Conservation (phyloP, 2,329 filamentous ascomycete genomes). For the Cercospora zeina region DNA sequence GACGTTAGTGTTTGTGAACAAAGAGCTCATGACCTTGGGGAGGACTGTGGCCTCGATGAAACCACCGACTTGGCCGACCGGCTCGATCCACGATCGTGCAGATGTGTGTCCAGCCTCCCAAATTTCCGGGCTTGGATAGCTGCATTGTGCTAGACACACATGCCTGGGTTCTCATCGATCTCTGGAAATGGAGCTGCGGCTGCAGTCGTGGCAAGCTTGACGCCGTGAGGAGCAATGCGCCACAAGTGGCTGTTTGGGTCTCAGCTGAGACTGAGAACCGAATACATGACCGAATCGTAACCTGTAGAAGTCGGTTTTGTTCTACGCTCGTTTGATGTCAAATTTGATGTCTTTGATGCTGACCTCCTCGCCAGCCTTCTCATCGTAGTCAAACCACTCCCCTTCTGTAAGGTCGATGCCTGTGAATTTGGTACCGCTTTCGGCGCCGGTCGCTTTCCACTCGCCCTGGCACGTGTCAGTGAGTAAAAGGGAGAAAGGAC, state of each 20-base stretch:
- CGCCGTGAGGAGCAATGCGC: background rate
- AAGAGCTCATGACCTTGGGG: constrained; percentile 6
- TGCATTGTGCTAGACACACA: background rate
- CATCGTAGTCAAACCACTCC: constrained; percentile 98
- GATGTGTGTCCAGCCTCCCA: background rate
- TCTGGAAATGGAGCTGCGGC: background rate
- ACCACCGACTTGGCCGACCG: background rate
- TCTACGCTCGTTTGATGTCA: constrained; percentile 69
- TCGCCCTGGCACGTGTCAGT: constrained; percentile 63
- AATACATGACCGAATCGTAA: constrained; percentile 1
- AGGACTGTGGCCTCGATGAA: background rate
- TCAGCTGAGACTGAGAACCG: background rate
- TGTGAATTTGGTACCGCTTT: constrained; percentile 78
- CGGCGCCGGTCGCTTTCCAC: constrained; percentile 79
- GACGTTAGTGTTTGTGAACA: constrained; percentile 1
- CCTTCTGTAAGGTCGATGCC: constrained; percentile 81
- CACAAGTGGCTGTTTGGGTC: background rate
- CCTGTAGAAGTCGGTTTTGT: constrained; percentile 43
- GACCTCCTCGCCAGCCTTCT: constrained; percentile 88
- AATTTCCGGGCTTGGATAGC: background rate
- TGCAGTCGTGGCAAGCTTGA: constrained; percentile 1
- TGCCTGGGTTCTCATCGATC: background rate
- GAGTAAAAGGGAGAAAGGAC: background rate
- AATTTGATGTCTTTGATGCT: constrained; percentile 87
- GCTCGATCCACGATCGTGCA: background rate